Evolutionary conservation across 2,329 filamentous ascomycete species (phyloP).

Genomic region (Fusarium aywerte): DNA sequence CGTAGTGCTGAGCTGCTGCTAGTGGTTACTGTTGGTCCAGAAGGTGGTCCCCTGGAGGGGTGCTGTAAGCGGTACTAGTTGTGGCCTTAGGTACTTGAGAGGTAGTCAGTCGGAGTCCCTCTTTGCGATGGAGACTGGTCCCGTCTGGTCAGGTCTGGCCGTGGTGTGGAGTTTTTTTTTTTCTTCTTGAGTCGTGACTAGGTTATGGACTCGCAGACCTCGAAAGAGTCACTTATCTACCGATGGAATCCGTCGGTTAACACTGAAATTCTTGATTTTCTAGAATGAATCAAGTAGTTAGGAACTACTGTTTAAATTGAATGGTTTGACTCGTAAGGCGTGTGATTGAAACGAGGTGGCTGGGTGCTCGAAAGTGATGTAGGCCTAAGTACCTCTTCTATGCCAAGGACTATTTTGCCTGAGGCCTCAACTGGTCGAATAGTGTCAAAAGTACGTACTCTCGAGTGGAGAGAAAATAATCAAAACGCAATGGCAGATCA

Average conservation of each 20-base stretch:
- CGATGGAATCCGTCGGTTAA: slow-evolving; percentile 27
- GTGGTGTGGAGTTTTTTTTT: slow-evolving; percentile 30
- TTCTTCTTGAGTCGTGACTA: slow-evolving; percentile 28
- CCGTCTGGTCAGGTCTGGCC: slow-evolving; percentile 23
- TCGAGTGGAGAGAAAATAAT: slow-evolving; percentile 19
- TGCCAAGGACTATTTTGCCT: slow-evolving; percentile 34
- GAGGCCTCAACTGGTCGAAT: slow-evolving; percentile 10
- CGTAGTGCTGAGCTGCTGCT: slow-evolving; percentile 36
- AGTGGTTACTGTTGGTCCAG: slow-evolving; percentile 39
- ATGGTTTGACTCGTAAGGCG: slow-evolving; percentile 38
- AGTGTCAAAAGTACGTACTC: slow-evolving; percentile 18
- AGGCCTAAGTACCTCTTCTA: slow-evolving; percentile 12
- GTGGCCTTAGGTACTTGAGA: slow-evolving; percentile 26
- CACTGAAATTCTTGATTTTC: slow-evolving; percentile 15
- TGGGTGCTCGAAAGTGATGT: slow-evolving; percentile 31
- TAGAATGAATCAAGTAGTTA: slow-evolving; percentile 23
- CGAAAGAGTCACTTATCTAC: slow-evolving; percentile 34
- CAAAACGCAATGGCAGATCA: slow-evolving; percentile 2
- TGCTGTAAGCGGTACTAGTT: slow-evolving; percentile 37
- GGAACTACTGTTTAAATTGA: slow-evolving; percentile 25
- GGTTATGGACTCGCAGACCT: slow-evolving; percentile 32
- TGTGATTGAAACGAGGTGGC: slow-evolving; percentile 39
- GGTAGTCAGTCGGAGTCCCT: slow-evolving; percentile 33
- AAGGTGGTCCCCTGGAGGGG: slow-evolving; percentile 40
- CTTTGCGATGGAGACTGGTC: slow-evolving; percentile 32